Conservation (phyloP, 2,329 filamentous ascomycete species). For the Stemphylium beticola region DNA sequence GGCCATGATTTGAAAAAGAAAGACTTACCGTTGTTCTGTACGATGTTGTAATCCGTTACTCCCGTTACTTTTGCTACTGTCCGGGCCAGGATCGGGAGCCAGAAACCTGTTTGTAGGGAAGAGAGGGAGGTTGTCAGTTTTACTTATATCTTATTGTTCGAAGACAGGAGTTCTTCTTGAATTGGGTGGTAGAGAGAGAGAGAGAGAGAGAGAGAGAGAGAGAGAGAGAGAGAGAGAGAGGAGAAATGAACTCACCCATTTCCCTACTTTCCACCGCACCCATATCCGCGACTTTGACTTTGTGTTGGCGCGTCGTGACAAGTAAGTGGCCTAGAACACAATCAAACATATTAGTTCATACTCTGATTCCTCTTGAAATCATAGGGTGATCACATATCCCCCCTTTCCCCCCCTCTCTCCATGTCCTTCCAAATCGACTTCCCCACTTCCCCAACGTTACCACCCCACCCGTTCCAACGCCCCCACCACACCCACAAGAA, state of each 20-base stretch:
- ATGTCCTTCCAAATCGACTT: not conserved
- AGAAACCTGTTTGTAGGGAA: conserved; percentile 48
- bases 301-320: conserved; percentile 78
- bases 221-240: not conserved
- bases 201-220: not conserved
- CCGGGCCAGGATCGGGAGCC: conserved; percentile 73
- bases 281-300: conserved; percentile 77
- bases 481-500: not conserved
- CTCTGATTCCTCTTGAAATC: no score
- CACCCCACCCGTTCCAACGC: not conserved
- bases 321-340: conserved; percentile 68
- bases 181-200: not conserved
- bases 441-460: not conserved
- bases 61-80: conserved; percentile 73
- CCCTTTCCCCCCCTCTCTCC: not conserved
- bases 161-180: not conserved
- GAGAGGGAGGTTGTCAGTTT: not conserved
- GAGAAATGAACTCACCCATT: conserved; percentile 60
- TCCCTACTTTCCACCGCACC: conserved; percentile 67
- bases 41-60: conserved; percentile 88
- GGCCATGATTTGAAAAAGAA: no score
- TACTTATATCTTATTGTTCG: no score
- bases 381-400: not conserved
- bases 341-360: not conserved
- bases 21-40: conserved; percentile 82